phyloP scores from a whole-genome alignment of 495 filamentous ascomycete species.

The Cudoniella acicularis region DNA sequence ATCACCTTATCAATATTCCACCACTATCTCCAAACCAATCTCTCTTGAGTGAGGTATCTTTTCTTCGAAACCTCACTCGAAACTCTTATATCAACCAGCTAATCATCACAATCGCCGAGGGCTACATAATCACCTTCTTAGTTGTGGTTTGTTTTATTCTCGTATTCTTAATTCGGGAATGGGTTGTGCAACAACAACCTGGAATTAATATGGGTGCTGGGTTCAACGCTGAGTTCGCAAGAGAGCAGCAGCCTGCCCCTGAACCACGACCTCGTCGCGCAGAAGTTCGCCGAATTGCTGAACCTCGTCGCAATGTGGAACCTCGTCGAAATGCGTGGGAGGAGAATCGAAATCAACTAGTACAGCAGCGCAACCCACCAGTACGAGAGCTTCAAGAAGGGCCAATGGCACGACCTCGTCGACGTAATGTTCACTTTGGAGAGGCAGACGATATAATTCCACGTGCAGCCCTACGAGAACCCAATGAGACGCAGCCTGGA shows the following conservation, averaged over 20 bases:
- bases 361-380: neutral
- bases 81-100: constrained; percentile 71
- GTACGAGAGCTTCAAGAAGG: constrained; percentile 5
- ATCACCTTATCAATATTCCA: neutral
- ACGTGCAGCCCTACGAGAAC: neutral
- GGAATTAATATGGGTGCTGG: constrained; percentile 60
- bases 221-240: constrained; percentile 39
- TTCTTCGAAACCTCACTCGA: constrained; percentile 70
- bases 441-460: constrained; percentile 7
- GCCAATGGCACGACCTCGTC: constrained; percentile 20
- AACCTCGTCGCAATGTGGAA: neutral
- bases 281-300: neutral
- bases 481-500: neutral
- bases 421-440: constrained; percentile 15
- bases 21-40: constrained; percentile 30
- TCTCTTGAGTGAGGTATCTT: constrained; percentile 66
- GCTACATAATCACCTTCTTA: constrained; percentile 84
- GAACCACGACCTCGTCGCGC: neutral
- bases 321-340: neutral
- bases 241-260: constrained; percentile 46
- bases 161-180: constrained; percentile 93
- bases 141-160: constrained; percentile 92
- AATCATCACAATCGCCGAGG: constrained; percentile 82
- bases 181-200: constrained; percentile 96
- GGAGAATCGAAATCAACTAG: neutral